Base-by-base conservation (phyloP, 1,139 yeast species). In the Saccharomyces hybrid region DNA sequence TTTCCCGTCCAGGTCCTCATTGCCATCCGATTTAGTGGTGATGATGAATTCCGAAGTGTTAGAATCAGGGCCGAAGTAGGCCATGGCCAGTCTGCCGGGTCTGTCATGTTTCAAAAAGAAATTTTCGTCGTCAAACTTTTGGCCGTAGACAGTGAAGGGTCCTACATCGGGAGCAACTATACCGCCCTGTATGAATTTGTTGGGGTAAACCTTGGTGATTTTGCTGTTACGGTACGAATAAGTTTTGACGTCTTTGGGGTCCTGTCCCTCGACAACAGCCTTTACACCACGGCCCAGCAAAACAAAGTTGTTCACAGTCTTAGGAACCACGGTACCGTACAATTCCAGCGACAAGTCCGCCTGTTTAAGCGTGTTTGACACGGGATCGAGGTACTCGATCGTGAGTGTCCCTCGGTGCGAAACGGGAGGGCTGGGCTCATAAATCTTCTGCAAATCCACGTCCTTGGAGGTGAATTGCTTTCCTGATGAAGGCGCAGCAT, bases 81-180 rank as follows among this genome's bases (percentile, higher is more conserved):
- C 85, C 88, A 85, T 85, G 53, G 87, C 79, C 59, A 85, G 71
- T 71, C 88, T 79, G 58, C 91, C 91, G 49, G 82, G 78, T 70
- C 76, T 80, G 70, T 78, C 82, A 74, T 85, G 91, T 63, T 74
- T 80, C 64, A 82, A 64, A 58, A 71, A 56, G 63, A 85, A 85
- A 73, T 82, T 84, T 73, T 86, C 95, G 68, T 85, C 93, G 29
- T 76, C 76, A 63, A 83, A 81, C 64, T 78, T 77, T 61, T 73
- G 76, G 55, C 90, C 90, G 71, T 79, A 82, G 67, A 83, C 82
- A 44, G 89, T 82, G 72, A 83, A 81, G 68, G 95, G 91, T 66
- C 95, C 95, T 63, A 91, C 82, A 65, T 93, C 91, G 72, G 85
- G 85, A 73, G 93, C 84, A 76, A 88, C 86, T 68, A 82, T 84